Evolutionary conservation across 177 flowering plant species (phyloP).

Genomic region (Vitis hybrid): DNA sequence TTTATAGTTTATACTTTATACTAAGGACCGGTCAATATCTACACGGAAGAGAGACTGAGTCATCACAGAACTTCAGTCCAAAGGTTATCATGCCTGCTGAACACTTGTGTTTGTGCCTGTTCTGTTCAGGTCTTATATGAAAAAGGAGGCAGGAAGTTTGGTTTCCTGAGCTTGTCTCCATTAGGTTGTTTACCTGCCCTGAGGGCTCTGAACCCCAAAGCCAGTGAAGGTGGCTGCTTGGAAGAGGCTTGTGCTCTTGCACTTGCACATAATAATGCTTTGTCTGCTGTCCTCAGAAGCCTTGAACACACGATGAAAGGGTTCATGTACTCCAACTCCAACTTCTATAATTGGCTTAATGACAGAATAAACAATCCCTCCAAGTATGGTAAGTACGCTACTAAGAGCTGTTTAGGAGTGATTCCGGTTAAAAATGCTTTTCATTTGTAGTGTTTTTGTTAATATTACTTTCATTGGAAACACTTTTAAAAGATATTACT

Average conservation of each 20-base stretch:
- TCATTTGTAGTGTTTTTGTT: too few species aligned
- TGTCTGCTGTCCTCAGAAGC: constrained; percentile 36
- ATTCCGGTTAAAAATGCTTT: too few species aligned
- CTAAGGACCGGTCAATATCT: too few species aligned
- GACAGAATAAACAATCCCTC: constrained; percentile 42
- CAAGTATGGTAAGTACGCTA: constrained; percentile 32
- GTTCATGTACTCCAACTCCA: constrained; percentile 46
- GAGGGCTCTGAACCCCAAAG: constrained; percentile 41
- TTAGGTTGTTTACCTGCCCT: constrained; percentile 58
- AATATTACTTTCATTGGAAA: too few species aligned
- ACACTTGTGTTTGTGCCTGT: neutral
- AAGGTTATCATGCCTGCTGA: too few species aligned
- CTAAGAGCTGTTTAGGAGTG: too few species aligned
- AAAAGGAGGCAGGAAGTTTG: constrained; percentile 62
- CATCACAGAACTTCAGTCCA: too few species aligned
- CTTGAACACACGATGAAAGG: constrained; percentile 32
- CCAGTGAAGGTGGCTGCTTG: constrained; percentile 42
- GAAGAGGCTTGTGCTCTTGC: constrained; percentile 49
- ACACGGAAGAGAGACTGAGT: too few species aligned
- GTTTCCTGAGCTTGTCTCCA: constrained; percentile 48
- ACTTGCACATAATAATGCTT: constrained; percentile 47
- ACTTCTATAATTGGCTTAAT: constrained; percentile 48
- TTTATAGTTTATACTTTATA: too few species aligned
- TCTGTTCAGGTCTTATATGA: constrained; percentile 36
- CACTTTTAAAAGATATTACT: too few species aligned